phyloP scores from a whole-genome alignment of 345 rosid species.

The Linum usitatissimum region DNA sequence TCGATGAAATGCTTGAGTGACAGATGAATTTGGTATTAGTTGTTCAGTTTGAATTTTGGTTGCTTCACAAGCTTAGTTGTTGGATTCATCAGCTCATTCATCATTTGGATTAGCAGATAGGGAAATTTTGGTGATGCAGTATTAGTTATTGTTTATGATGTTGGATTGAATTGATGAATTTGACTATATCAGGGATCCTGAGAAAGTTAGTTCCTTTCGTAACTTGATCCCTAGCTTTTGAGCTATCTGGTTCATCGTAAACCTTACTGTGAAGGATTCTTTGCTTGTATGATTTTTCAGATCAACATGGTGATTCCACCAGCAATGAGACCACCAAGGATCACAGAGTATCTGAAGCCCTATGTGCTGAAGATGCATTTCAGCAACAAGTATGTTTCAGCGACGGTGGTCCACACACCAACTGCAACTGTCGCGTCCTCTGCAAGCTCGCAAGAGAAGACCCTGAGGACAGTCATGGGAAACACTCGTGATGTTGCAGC shows the following conservation, averaged over 20 bases:
- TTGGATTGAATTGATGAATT: too few species aligned
- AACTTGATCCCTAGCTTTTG: too few species aligned
- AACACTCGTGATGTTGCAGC: conserved; percentile 73
- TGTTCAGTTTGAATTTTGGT: too few species aligned
- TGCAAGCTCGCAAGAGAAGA: conserved; percentile 77
- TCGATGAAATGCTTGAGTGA: background rate
- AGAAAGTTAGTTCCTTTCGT: too few species aligned
- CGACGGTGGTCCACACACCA: conserved; percentile 76
- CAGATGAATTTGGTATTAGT: background rate
- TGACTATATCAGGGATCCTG: too few species aligned
- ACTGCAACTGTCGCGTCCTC: conserved; percentile 68
- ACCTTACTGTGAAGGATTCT: too few species aligned
- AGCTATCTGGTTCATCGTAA: too few species aligned
- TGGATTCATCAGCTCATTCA: too few species aligned
- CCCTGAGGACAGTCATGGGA: conserved; percentile 48
- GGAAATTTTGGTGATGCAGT: too few species aligned
- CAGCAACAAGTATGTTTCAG: conserved; percentile 61
- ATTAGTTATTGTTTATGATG: too few species aligned
- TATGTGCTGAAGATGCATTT: conserved; percentile 68
- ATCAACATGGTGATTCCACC: conserved; percentile 27
- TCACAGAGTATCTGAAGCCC: conserved; percentile 54
- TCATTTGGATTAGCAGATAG: too few species aligned
- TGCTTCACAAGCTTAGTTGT: too few species aligned
- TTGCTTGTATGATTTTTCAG: background rate
- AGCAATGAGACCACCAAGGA: conserved; percentile 53